Percentiles rank a stretch among this genome's conserved stretches.
Conservation (phyloP, 805 yeast species). For the Ogataea henricii region DNA sequence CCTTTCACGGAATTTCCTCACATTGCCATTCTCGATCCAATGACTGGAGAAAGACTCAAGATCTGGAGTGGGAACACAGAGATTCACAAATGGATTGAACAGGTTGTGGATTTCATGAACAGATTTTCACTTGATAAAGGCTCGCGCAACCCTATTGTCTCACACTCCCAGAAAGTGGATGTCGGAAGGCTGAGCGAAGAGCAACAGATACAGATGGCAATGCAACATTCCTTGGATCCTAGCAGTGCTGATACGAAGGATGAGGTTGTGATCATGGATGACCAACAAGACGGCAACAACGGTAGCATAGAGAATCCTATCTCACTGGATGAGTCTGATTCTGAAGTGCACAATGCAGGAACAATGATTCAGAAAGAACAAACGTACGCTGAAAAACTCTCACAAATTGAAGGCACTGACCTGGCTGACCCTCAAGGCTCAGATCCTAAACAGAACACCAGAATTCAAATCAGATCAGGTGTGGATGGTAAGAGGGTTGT, state of each 20-base stretch:
- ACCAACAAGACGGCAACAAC: neutral
- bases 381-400: constrained; percentile 22
- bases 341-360: constrained; percentile 13
- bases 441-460: constrained; percentile 57
- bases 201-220: constrained; percentile 77
- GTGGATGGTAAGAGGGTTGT: constrained; percentile 77
- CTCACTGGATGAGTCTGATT: constrained; percentile 21
- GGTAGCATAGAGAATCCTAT: constrained; percentile 26
- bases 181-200: constrained; percentile 74
- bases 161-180: constrained; percentile 60
- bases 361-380: constrained; percentile 13
- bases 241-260: constrained; percentile 28
- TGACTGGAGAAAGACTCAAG: constrained; percentile 88
- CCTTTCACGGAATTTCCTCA: constrained; percentile 77
- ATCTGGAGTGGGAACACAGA: constrained; percentile 76
- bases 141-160: constrained; percentile 64
- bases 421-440: constrained; percentile 62
- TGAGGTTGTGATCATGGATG: constrained; percentile 29
- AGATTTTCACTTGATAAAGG: constrained; percentile 65
- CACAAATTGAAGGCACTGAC: constrained; percentile 30
- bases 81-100: constrained; percentile 60
- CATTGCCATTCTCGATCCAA: constrained; percentile 88
- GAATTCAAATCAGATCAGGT: constrained; percentile 86
- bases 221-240: constrained; percentile 57
- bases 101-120: constrained; percentile 67